A percentile compares a stretch with the other conserved stretches of the same genome.
phyloP scores from a whole-genome alignment of 2,329 filamentous ascomycete species.

The Aspergillus eucalypticola region DNA sequence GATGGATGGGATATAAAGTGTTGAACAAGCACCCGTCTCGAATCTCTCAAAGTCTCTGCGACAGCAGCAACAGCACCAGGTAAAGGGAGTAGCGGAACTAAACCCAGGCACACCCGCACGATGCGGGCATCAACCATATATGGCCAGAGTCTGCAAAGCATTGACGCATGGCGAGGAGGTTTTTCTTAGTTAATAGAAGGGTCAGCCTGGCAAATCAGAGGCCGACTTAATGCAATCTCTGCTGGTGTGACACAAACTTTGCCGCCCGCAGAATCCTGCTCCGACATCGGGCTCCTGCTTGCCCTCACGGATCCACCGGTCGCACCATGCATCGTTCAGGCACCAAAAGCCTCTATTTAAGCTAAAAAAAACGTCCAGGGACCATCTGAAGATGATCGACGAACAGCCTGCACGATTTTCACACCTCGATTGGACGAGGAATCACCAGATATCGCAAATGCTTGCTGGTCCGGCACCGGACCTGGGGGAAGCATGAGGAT shows the following conservation, averaged over 20 bases:
- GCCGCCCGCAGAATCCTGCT: background rate
- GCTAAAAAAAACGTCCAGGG: background rate
- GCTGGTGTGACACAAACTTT: conserved; percentile 8
- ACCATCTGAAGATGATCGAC: background rate
- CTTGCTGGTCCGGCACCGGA: background rate
- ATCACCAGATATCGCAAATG: background rate
- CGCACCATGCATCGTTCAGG: background rate
- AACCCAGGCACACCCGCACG: background rate
- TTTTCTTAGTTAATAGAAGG: conserved; percentile 11
- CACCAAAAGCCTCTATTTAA: background rate
- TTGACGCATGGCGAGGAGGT: conserved; percentile 2
- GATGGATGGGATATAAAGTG: background rate
- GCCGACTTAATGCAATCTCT: background rate
- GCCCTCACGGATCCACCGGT: background rate
- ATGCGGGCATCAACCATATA: background rate
- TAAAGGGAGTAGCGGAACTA: background rate
- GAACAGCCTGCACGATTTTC: background rate
- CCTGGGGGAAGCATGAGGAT: background rate
- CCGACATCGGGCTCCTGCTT: background rate
- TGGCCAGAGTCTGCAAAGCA: background rate
- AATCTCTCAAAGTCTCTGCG: background rate
- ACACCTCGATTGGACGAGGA: background rate
- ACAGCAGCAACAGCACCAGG: background rate
- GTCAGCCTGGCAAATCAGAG: background rate
- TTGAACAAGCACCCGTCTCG: background rate